Conservation (phyloP, 2,329 filamentous ascomycete species). For the Phialophora verrucosa region DNA sequence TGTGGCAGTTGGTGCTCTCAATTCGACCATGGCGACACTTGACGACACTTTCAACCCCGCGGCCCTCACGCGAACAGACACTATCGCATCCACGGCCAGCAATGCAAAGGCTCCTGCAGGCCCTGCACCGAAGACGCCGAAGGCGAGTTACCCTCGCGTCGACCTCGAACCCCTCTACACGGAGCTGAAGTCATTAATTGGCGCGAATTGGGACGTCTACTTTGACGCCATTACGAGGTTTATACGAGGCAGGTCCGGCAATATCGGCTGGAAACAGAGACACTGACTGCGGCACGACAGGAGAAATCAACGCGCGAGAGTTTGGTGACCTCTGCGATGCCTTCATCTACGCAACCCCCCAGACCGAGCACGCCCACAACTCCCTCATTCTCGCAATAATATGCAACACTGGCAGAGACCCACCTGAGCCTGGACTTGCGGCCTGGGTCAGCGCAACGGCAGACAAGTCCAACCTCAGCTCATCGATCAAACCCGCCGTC, state of each 20-base stretch:
- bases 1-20: neutral
- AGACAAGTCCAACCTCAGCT: slow-evolving; percentile 52
- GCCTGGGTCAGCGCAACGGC: slow-evolving; percentile 66
- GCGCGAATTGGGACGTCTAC: slow-evolving; percentile 65
- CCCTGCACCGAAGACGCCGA: slow-evolving; percentile 53
- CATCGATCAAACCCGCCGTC: slow-evolving; percentile 54
- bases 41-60: slow-evolving; percentile 44
- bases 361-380: slow-evolving; percentile 66
- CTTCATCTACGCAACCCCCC: slow-evolving; percentile 59
- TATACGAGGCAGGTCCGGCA: slow-evolving; percentile 57
- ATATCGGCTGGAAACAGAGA: slow-evolving; percentile 5
- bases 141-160: slow-evolving; percentile 62
- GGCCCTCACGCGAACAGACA: slow-evolving; percentile 42
- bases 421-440: slow-evolving; percentile 66
- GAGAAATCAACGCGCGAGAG: slow-evolving; percentile 66
- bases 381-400: slow-evolving; percentile 65
- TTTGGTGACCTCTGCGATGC: slow-evolving; percentile 61
- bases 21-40: slow-evolving; percentile 35
- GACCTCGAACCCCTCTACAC: slow-evolving; percentile 68
- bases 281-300: slow-evolving; percentile 45
- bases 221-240: slow-evolving; percentile 64
- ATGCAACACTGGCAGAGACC: slow-evolving; percentile 64
- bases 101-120: slow-evolving; percentile 32
- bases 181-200: slow-evolving; percentile 64
- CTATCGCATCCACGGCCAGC: slow-evolving; percentile 32